phyloP scores from a whole-genome alignment of 345 rosid species.

The Eucalyptus marginata region DNA sequence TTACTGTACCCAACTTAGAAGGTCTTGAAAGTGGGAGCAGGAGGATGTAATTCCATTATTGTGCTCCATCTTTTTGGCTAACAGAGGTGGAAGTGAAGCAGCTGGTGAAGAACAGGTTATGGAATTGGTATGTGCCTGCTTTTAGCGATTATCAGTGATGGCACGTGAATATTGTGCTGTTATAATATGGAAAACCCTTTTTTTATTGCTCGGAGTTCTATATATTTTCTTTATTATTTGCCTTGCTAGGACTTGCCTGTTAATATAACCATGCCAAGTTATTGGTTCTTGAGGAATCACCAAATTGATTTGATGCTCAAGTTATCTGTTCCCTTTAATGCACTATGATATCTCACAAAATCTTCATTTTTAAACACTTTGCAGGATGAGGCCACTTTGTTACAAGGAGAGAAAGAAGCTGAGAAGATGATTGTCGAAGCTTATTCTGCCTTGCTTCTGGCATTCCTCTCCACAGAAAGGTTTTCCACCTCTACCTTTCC shows the following conservation, averaged over 20 bases:
- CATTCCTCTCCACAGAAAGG: constrained; percentile 98
- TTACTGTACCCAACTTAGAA: constrained; percentile 37
- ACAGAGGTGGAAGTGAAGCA: constrained; percentile 53
- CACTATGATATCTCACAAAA: background rate
- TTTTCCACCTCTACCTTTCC: background rate
- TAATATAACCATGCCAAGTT: background rate
- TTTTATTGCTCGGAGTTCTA: background rate
- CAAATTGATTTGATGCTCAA: background rate
- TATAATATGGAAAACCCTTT: background rate
- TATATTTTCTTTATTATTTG: background rate
- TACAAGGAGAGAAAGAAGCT: constrained; percentile 95
- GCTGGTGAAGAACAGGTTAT: constrained; percentile 40
- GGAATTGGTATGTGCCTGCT: constrained; percentile 49
- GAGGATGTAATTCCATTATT: constrained; percentile 57
- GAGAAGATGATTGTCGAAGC: constrained; percentile 99
- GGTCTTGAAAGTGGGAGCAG: constrained; percentile 32
- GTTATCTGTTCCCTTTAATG: background rate
- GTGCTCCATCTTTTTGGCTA: constrained; percentile 80
- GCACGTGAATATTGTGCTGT: background rate
- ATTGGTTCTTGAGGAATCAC: background rate
- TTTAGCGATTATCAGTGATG: background rate
- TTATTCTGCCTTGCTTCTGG: constrained; percentile 87
- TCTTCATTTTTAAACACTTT: background rate
- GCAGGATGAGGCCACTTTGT: constrained; percentile 55
- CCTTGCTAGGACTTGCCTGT: background rate